Evolutionary conservation across 108 stramenopile species (phyloP).

Genomic region (Cyclotella atomus): DNA sequence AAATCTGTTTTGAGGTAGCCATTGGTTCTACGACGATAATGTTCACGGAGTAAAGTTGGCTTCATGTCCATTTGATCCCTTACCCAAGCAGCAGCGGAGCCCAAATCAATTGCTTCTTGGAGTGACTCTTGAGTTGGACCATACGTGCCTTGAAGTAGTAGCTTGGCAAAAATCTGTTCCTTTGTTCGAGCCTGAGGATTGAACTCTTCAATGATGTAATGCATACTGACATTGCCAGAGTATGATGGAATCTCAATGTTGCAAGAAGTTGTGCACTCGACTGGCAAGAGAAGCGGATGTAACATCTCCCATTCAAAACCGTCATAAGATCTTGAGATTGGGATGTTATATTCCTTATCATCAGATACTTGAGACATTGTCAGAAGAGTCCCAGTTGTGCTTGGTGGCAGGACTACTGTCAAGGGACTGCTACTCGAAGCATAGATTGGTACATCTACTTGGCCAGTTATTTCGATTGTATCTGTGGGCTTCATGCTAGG

Average conservation of each 20-base stretch:
- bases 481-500: too few relatives aligned
- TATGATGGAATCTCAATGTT: neutral
- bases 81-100: conserved; percentile 27
- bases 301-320: conserved; percentile 19
- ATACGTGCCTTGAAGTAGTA: conserved; percentile 29
- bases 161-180: conserved; percentile 7
- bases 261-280: conserved; percentile 3
- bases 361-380: conserved; percentile 24
- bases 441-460: conserved; percentile 20
- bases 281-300: conserved; percentile 15
- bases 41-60: conserved; percentile 18
- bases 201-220: conserved; percentile 26
- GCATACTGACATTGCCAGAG: neutral
- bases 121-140: conserved; percentile 27
- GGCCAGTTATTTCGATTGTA: too few relatives aligned
- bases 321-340: conserved; percentile 29
- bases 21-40: conserved; percentile 32
- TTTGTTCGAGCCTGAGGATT: conserved; percentile 2
- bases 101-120: conserved; percentile 8
- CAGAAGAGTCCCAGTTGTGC: neutral
- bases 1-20: conserved; percentile 15
- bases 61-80: conserved; percentile 18
- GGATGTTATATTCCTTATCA: conserved; percentile 9
- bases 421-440: neutral
- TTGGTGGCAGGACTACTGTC: conserved; percentile 16